Base-by-base conservation (phyloP, 495 filamentous ascomycete genomes). In the Penicillium manginii region DNA sequence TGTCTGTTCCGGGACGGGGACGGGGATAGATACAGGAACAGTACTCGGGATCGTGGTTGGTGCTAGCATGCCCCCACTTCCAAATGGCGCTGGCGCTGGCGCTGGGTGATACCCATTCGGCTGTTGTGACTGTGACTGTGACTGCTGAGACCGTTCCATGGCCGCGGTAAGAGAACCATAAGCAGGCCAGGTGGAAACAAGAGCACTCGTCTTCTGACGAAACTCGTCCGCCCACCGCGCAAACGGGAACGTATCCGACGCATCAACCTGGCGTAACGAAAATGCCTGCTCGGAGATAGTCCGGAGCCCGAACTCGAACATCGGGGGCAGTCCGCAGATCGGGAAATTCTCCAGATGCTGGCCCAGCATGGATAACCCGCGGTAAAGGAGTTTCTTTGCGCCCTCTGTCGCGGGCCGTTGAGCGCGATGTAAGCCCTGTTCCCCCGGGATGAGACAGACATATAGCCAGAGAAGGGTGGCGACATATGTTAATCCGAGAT, bases 321-420 rank as follows among this genome's bases (percentile, higher is more conserved):
- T 62, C 0, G 81, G 81, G 5, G 81, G 79, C 1, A 82, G 62
- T 42, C 76, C 76, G 37, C 79, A 79, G 32, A 76, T 68, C 10
- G 71, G 67, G 55, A 81, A 83, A 29, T 76, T 79, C 5, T 78
- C 73, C 35, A 79, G 62, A 62, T 82, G 78, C 23, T 79, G 74
- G 15, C 73, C 71, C n/a, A 82, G 39, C 58, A 81, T 75, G 8
- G 72, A 67, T 12, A 77, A 60, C 10, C 73, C 73, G 9, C 78
- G 69, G 50, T 76, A 77, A 0, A 80, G 74, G 3, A 79, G 68
- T 55, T 76, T 76, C 61, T 77, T 78, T 8, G 75, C 73, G 14
- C 74, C 71, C 59, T 82, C 80, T 2, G 70, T 65, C 3, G 74
- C 71, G 2, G 74, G 68, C 18, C 75, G 66, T 33, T 79, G 75